Evolutionary conservation across 129 eudicot genomes (phyloP), one percentile per base, ranked within the genome.

Genomic region (Rutidosis leptorrhynchoides): DNA sequence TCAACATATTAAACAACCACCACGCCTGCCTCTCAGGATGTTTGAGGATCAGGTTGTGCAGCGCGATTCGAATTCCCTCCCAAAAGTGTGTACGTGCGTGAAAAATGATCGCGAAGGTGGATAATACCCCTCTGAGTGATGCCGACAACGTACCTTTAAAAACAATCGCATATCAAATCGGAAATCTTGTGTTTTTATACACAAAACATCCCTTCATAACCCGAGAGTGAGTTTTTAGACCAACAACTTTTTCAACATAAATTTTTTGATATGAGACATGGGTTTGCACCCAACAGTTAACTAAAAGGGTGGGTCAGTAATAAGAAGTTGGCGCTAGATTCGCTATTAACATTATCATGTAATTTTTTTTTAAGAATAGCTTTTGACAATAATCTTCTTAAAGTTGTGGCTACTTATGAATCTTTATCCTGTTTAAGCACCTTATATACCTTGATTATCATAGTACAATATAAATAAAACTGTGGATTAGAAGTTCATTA

Each of bases 401-500:
- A 14, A 32, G 6, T 43, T 21, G 24, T 22, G 32, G 15, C 59
- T 29, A 11, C 60, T 45, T 70, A 33, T 58, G 33, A 46, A 45
- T 14, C 30, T 30, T 21, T 59, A 59, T 45, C 16, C n/a, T 46
- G 16, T 21, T 48, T 61, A 61, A 49, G 69, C 62, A 51, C 42
- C 62, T 63, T 35, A 33, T 33, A 33, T 30, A 28, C 52, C 49
- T 69, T 27, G 19, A 29, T 35, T 14, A 46, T 60, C 51, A n/a
- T 5, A 7, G 60, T 43, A 16, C 29, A 19, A n/a, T 61, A 33
- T 54, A 10, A 72, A 62, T 33, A 52, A 62, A 37, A 64, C 40
- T 43, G 25, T 63, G 70, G 46, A 74, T 46, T 33, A 66, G 10
- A 45, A 26, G 74, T 58, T 74, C 68, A 74, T 74, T 67, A 48